A percentile compares a stretch with the other conserved stretches of the same genome.
Conservation (phyloP, 2,329 filamentous ascomycete species). For the Tolypocladium sp. region DNA sequence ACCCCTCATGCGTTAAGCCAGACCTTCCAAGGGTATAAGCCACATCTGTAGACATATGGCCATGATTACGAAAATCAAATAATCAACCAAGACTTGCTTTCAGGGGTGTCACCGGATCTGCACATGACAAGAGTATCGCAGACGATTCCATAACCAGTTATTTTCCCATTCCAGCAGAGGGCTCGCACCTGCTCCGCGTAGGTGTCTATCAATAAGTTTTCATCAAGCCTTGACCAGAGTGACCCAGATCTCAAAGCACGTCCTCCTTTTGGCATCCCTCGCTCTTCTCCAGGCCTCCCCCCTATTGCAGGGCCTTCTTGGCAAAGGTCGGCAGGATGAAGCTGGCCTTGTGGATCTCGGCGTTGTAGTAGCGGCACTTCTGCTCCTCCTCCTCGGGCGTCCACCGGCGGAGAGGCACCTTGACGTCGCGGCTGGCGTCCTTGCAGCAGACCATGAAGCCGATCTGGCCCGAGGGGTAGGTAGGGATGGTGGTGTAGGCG, state of each 20-base stretch:
- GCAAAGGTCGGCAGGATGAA: constrained; percentile 94
- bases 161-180: background rate
- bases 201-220: background rate
- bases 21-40: background rate
- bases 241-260: background rate
- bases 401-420: constrained; percentile 75
- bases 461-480: constrained; percentile 97
- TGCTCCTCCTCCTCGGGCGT: constrained; percentile 81
- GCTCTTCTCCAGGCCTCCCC: background rate
- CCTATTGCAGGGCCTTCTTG: constrained; percentile 59
- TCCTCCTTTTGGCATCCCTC: background rate
- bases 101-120: background rate
- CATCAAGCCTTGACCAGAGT: background rate
- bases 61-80: no score
- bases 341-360: constrained; percentile 89
- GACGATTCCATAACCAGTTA: background rate
- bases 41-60: background rate
- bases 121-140: background rate
- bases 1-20: background rate
- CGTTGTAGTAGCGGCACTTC: constrained; percentile 94
- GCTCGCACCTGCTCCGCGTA: background rate
- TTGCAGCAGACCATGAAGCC: constrained; percentile 99
- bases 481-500: constrained; percentile 98
- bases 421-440: constrained; percentile 75
- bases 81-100: background rate